Evolutionary conservation across 106 monocot species (phyloP).

Genomic region (Phalaenopsis aphrodite): DNA sequence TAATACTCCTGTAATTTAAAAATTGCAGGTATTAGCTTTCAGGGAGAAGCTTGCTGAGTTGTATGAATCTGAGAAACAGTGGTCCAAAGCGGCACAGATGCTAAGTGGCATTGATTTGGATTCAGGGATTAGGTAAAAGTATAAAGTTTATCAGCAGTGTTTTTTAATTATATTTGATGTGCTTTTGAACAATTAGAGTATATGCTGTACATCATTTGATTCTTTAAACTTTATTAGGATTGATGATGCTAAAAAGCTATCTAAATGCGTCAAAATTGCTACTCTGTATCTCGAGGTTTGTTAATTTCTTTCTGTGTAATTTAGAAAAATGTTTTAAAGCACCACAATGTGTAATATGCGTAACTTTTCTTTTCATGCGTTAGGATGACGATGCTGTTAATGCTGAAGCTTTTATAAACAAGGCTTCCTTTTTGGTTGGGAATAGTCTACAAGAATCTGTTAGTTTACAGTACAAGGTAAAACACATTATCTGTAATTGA

Average conservation of each 20-base stretch:
- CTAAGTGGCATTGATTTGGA: slow-evolving; percentile 97
- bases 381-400: slow-evolving; percentile 96
- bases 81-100: slow-evolving; percentile 99
- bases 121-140: slow-evolving; percentile 76
- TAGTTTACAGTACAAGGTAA: slow-evolving; percentile 94
- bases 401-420: slow-evolving; percentile 97
- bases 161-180: slow-evolving; percentile 2
- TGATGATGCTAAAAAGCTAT: slow-evolving; percentile 88
- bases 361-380: slow-evolving; percentile 7
- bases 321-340: neutral
- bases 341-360: neutral
- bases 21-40: slow-evolving; percentile 70
- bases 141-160: neutral
- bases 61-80: slow-evolving; percentile 95
- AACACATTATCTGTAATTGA: neutral
- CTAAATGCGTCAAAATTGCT: slow-evolving; percentile 98
- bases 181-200: neutral
- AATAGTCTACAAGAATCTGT: slow-evolving; percentile 85
- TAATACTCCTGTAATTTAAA: neutral
- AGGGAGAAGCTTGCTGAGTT: slow-evolving; percentile 96
- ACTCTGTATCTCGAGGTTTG: slow-evolving; percentile 94
- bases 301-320: neutral
- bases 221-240: slow-evolving; percentile 33
- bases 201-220: neutral
- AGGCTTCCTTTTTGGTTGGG: slow-evolving; percentile 96